These are phyloP conservation scores for Thalassiosira exigua DNA, from an alignment of 352 stramenopile genomes.

Conservation along the genomic window DNA sequence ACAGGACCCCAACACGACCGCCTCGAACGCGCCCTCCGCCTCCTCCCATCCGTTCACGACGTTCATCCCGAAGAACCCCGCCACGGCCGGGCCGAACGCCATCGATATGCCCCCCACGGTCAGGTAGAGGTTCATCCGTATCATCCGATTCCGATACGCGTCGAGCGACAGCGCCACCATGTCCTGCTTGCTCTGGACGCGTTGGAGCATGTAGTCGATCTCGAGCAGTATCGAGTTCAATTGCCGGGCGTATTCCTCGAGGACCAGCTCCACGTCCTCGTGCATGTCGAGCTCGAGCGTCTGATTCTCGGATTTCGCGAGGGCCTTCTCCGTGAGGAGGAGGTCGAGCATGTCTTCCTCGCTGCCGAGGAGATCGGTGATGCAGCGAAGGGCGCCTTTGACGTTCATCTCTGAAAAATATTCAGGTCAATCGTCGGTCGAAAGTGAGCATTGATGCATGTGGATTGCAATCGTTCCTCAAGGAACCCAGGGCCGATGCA, in stretches of 20 bases:
- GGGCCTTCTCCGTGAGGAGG: constrained; percentile 76
- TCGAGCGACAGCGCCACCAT: constrained; percentile 77
- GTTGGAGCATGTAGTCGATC: constrained; percentile 70
- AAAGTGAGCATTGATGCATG: too few species aligned
- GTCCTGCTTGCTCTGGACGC: constrained; percentile 82
- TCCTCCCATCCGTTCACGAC: constrained; percentile 78
- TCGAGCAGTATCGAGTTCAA: constrained; percentile 73
- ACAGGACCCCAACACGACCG: constrained; percentile 47
- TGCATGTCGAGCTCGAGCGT: constrained; percentile 69
- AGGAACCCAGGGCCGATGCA: too few species aligned
- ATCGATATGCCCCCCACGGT: constrained; percentile 68
- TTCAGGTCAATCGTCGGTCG: too few species aligned
- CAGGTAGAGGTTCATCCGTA: constrained; percentile 85
- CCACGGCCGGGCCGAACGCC: constrained; percentile 68
- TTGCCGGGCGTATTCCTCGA: constrained; percentile 83
- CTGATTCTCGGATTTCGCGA: constrained; percentile 42
- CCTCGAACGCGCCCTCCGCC: constrained; percentile 59
- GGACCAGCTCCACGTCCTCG: constrained; percentile 79
- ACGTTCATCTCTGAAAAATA: constrained; percentile 74
- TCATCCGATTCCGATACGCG: constrained; percentile 83
- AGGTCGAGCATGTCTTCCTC: constrained; percentile 82
- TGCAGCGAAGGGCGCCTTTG: constrained; percentile 63
- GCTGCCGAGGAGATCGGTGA: constrained; percentile 75
- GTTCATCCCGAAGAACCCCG: constrained; percentile 87
- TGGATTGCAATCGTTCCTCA: too few species aligned